Evolutionary conservation across 2,329 filamentous ascomycete genomes (phyloP), one percentile per base, ranked within the genome.

Genomic region (Purpureocillium lavendulum): DNA sequence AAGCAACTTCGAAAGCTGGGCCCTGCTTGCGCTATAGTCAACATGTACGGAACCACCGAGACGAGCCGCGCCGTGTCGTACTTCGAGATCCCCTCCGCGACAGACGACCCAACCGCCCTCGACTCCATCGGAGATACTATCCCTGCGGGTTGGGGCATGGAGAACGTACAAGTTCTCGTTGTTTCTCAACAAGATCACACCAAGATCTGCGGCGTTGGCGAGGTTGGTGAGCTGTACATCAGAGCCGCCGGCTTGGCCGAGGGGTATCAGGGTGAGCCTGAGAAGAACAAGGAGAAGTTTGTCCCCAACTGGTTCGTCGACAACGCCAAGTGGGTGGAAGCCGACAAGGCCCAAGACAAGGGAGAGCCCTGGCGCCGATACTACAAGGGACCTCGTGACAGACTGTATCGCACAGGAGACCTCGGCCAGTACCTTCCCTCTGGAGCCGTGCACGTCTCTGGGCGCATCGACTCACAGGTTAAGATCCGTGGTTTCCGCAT

Each of bases 401-500:
- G 89, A 28, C 63, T 97, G 38, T 97, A 98, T 62, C 69, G 85
- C 15, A 92, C 82, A 30, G 92, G 90, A 18, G 90, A 97, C 58
- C 66, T 98, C 4, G 90, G 90, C 4, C 70, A 80, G 41, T 89
- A 85, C 54, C 76, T 78, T 38, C 71, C 78, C 33, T 61, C 64
- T 7, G 87, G 85, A 29, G 80, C 82, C 47, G 82, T 87, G 10
- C 83, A 84, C 53, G 85, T 80, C 54, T 82, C 84, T 9, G 90
- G 90, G 16, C 75, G 92, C 42, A 80, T 80, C 17, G 90, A 97
- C 55, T 76, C 83, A 49, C 90, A 97, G 58, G 86, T 96, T 66
- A 98, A 97, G 70, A 90, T 97, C 48, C 83, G 92, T 44, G 90
- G 90, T 2, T 97, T 96, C 71, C 76, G 90, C 45, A 94, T 98